Evolutionary conservation across 2,329 filamentous ascomycete species (phyloP).

Genomic region (Ophiostoma australiae): DNA sequence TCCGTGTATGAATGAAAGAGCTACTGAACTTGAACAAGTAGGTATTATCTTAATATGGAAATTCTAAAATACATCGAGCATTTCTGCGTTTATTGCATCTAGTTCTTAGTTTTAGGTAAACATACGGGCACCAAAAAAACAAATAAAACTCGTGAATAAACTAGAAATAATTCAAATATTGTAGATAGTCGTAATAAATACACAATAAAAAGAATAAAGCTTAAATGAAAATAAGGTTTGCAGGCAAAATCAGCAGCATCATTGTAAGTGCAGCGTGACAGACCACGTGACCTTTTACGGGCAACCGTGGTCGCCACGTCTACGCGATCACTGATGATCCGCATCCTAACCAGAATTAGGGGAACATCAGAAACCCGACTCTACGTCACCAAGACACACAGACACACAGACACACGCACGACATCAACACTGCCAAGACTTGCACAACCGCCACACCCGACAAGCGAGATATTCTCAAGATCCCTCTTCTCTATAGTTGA

Average conservation of each 20-base stretch:
- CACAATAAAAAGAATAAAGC: neutral
- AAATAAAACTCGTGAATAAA: too few species aligned
- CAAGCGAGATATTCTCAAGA: neutral
- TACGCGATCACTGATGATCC: conserved; percentile 8
- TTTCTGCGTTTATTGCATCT: too few species aligned
- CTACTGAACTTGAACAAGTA: neutral
- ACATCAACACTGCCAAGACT: neutral
- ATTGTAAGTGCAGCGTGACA: neutral
- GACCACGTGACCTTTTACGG: neutral
- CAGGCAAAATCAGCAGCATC: neutral
- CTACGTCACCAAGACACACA: neutral
- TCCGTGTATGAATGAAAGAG: neutral
- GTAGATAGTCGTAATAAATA: neutral
- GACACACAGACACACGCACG: neutral
- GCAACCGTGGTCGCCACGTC: conserved; percentile 6
- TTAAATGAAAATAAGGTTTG: neutral
- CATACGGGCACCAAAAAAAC: too few species aligned
- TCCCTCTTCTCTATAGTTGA: neutral
- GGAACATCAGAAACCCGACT: conserved; percentile 2
- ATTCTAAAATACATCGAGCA: too few species aligned
- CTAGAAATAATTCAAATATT: neutral
- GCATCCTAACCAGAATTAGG: neutral
- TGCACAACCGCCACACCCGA: neutral
- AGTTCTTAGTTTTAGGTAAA: too few species aligned
- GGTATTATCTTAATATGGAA: too few species aligned